Conservation (phyloP, 2,329 filamentous ascomycete species). For the Fusarium sp. region DNA sequence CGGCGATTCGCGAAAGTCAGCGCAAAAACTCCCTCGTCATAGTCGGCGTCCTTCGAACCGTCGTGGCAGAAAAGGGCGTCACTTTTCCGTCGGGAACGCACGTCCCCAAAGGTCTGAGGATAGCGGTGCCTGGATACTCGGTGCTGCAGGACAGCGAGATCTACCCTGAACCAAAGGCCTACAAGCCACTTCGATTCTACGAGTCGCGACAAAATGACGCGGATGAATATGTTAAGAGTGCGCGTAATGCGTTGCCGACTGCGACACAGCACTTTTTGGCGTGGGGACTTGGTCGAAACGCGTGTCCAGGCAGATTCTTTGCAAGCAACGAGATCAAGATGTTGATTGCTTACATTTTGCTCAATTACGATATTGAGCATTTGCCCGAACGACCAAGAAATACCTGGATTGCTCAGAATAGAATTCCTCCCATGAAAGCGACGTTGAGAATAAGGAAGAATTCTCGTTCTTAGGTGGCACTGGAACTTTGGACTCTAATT, state of each 20-base stretch:
- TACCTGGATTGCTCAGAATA: constrained; percentile 13
- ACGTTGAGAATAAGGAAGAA: background rate
- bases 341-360: background rate
- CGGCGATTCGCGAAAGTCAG: constrained; percentile 18
- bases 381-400: background rate
- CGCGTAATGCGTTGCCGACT: constrained; percentile 2
- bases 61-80: background rate
- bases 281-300: constrained; percentile 8
- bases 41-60: background rate
- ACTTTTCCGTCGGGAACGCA: constrained; percentile 13
- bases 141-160: constrained; percentile 9
- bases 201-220: background rate
- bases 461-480: background rate
- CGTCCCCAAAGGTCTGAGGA: background rate
- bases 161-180: background rate
- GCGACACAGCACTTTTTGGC: background rate
- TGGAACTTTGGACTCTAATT: background rate
- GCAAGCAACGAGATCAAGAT: constrained; percentile 12
- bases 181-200: constrained; percentile 6
- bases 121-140: constrained; percentile 11
- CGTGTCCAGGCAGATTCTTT: constrained; percentile 10
- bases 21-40: constrained; percentile 15
- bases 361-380: constrained; percentile 5
- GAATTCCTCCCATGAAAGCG: constrained; percentile 12
- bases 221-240: background rate